Evolutionary conservation across 306 rosid genomes (phyloP).

Genomic region (Prunus salicina): DNA sequence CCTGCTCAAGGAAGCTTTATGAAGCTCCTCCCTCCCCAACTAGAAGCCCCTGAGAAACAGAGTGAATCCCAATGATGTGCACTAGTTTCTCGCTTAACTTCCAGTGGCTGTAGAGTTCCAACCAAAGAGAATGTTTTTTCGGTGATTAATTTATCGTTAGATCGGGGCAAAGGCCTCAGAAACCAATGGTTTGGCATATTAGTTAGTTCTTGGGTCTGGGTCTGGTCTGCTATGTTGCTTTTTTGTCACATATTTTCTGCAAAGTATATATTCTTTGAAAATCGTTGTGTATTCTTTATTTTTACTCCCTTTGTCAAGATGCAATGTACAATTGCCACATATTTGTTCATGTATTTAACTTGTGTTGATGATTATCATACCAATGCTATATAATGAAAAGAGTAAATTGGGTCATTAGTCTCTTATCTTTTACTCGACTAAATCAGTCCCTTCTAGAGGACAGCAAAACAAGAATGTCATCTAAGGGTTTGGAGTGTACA

Average conservation of each 20-base stretch:
- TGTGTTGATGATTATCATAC: conserved; percentile 35
- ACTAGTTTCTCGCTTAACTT: conserved; percentile 32
- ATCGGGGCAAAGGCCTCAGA: conserved; percentile 45
- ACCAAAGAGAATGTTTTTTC: conserved; percentile 12
- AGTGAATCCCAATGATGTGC: conserved; percentile 43
- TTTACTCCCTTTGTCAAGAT: conserved; percentile 31
- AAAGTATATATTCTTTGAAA: conserved; percentile 53
- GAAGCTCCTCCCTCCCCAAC: conserved; percentile 69
- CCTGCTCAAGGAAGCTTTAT: conserved; percentile 82
- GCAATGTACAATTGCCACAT: conserved; percentile 25
- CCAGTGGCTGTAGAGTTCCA: conserved; percentile 32
- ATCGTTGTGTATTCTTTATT: conserved; percentile 48
- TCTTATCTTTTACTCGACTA: not conserved
- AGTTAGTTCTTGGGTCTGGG: conserved; percentile 40
- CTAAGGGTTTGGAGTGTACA: too few species aligned
- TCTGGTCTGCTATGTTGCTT: conserved; percentile 22
- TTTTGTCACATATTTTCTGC: conserved; percentile 36
- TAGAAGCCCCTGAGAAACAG: conserved; percentile 68
- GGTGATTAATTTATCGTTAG: conserved; percentile 39
- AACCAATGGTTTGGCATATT: conserved; percentile 41
- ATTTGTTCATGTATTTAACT: conserved; percentile 56
- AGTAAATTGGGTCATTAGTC: not conserved
- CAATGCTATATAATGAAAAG: conserved; percentile 15
- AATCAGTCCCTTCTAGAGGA: too few species aligned
- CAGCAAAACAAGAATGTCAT: too few species aligned